phyloP scores from a whole-genome alignment of 306 rosid species.

The Trifolium subterraneum region DNA sequence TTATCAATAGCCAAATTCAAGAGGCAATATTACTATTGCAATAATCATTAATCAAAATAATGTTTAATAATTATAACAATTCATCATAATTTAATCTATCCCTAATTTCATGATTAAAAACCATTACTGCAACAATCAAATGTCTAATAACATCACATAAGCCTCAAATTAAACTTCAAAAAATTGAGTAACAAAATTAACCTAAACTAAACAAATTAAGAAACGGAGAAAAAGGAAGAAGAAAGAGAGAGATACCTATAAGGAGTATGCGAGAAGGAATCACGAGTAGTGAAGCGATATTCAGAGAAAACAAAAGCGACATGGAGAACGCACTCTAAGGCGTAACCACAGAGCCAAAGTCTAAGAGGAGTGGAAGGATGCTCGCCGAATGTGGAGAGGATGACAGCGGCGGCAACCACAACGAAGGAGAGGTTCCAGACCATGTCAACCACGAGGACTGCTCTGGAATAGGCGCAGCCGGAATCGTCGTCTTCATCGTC shows the following conservation, averaged over 20 bases:
- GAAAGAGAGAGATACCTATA: constrained; percentile 37
- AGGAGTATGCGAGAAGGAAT: constrained; percentile 42
- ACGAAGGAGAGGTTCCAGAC: constrained; percentile 81
- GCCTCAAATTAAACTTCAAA: constrained; percentile 1
- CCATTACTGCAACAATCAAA: constrained; percentile 22
- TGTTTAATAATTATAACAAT: not conserved
- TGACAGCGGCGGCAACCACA: constrained; percentile 62
- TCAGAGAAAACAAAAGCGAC: constrained; percentile 63
- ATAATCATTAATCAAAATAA: not conserved
- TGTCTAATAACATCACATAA: constrained; percentile 24
- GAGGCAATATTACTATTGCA: not conserved
- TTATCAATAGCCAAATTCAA: not conserved
- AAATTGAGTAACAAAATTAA: not conserved
- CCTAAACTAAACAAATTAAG: constrained; percentile 1
- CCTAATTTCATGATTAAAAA: constrained; percentile 23
- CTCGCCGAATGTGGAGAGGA: constrained; percentile 61
- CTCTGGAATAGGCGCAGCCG: constrained; percentile 53
- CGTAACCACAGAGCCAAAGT: constrained; percentile 73
- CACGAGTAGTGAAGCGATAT: constrained; percentile 41
- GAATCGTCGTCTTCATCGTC: constrained; percentile 38
- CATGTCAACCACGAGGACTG: constrained; percentile 67
- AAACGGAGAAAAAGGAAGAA: too few species aligned
- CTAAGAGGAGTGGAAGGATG: constrained; percentile 75
- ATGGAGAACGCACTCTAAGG: constrained; percentile 67
- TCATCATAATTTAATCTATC: not conserved